Conservation (phyloP, 495 filamentous ascomycete genomes). For the Penicillium desertorum region DNA sequence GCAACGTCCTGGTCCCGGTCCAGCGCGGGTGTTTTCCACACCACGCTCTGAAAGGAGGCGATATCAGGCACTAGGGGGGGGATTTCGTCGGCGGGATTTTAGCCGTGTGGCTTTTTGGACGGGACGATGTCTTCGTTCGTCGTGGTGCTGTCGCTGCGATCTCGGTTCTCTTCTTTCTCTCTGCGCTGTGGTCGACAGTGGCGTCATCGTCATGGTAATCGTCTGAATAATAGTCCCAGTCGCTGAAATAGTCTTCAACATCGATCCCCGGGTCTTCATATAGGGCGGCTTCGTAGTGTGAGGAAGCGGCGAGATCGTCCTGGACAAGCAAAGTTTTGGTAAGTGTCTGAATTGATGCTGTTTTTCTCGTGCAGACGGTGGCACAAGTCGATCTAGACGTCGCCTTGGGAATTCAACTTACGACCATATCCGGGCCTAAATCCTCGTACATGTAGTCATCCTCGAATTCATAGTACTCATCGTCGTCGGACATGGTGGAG, state of each 20-base stretch:
- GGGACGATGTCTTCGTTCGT: constrained; percentile 6
- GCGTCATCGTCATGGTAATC: constrained; percentile 53
- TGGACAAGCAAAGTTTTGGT: constrained; percentile 18
- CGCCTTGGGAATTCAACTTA: constrained; percentile 25
- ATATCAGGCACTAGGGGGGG: constrained; percentile 21
- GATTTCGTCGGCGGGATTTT: constrained; percentile 10
- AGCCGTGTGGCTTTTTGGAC: neutral
- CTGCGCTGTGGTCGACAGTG: constrained; percentile 22
- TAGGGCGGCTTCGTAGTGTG: constrained; percentile 43
- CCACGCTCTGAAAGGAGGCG: constrained; percentile 39
- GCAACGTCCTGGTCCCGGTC: constrained; percentile 29
- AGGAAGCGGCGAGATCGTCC: constrained; percentile 50
- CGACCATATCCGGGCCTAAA: constrained; percentile 41
- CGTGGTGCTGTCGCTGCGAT: constrained; percentile 16
- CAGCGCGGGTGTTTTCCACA: constrained; percentile 38
- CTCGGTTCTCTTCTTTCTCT: constrained; percentile 14
- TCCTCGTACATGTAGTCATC: constrained; percentile 48
- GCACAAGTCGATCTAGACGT: neutral
- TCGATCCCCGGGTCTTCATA: constrained; percentile 45
- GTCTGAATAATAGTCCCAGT: constrained; percentile 53
- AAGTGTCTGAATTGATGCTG: constrained; percentile 3
- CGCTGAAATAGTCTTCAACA: constrained; percentile 44
- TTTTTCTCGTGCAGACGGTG: constrained; percentile 5
- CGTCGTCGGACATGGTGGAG: constrained; percentile 50
- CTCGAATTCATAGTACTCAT: constrained; percentile 49